Conservation (phyloP, 1,284 basidiomycete genomes). For the Cutaneotrichosporon mucoides region DNA sequence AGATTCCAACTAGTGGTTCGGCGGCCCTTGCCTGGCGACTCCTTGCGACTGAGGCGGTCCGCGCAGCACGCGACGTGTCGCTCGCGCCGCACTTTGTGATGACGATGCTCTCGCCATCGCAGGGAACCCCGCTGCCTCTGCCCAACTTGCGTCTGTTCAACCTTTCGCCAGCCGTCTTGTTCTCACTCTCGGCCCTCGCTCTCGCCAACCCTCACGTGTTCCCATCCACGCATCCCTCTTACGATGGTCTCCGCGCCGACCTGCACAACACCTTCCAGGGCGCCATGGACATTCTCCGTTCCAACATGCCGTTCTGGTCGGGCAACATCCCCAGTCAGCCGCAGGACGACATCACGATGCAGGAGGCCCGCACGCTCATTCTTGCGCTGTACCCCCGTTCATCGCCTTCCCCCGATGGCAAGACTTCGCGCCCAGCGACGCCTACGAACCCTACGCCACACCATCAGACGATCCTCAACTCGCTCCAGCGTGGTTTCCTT, state of each 20-base stretch:
- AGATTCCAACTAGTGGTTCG: conserved; percentile 34
- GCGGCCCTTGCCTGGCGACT: conserved; percentile 46
- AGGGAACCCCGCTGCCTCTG: conserved; percentile 41
- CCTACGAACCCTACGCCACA: conserved; percentile 44
- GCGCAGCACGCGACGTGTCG: conserved; percentile 45
- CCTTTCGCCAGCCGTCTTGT: conserved; percentile 40
- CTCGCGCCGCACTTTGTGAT: conserved; percentile 47
- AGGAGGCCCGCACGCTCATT: conserved; percentile 45
- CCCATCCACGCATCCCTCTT: conserved; percentile 33
- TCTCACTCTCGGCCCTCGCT: conserved; percentile 42
- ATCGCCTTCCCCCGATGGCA: conserved; percentile 20
- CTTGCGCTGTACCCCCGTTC: conserved; percentile 44
- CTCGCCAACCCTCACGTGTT: conserved; percentile 45
- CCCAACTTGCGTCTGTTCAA: conserved; percentile 44
- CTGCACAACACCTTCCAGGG: conserved; percentile 40
- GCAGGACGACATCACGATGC: conserved; percentile 40
- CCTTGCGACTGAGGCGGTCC: conserved; percentile 42
- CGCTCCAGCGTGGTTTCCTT: conserved; percentile 40
- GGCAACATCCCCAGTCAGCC: conserved; percentile 34
- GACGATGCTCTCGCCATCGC: conserved; percentile 44
- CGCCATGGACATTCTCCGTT: conserved; percentile 37
- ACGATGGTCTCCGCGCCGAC: conserved; percentile 34
- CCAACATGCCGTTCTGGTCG: conserved; percentile 40
- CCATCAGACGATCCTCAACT: conserved; percentile 40
- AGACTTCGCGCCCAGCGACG: conserved; percentile 35